A percentile compares a stretch with the other conserved stretches of the same genome.
These are phyloP conservation scores for Inosperma sp. DNA, from an alignment of 768 basidiomycete species.

Conservation along the genomic window DNA sequence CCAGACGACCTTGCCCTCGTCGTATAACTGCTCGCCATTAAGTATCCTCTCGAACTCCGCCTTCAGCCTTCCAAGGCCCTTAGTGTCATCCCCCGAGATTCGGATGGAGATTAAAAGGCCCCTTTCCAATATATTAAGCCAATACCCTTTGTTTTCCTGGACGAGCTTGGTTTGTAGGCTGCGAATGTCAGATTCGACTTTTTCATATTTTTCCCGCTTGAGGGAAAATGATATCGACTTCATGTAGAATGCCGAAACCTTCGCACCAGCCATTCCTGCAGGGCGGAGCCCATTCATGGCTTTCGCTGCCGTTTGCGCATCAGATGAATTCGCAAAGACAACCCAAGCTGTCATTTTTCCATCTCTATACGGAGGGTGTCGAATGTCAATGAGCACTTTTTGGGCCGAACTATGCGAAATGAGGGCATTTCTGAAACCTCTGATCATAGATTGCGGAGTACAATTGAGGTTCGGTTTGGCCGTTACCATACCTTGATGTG, in stretches of 20 bases:
- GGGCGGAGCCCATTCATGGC: conserved; percentile 46
- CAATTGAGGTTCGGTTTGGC: conserved; percentile 44
- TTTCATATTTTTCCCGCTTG: conserved; percentile 32
- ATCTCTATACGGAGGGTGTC: conserved; percentile 47
- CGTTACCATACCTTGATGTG: conserved; percentile 48
- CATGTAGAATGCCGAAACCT: conserved; percentile 49
- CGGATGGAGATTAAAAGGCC: conserved; percentile 34
- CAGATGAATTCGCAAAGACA: conserved; percentile 45
- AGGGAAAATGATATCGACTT: conserved; percentile 48
- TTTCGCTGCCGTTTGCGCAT: conserved; percentile 49
- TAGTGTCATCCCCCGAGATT: conserved; percentile 46
- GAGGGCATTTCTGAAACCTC: conserved; percentile 40
- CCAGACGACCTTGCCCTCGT: conserved; percentile 56
- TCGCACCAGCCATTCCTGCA: conserved; percentile 40
- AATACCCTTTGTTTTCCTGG: conserved; percentile 25
- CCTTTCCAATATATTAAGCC: conserved; percentile 21
- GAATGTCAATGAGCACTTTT: conserved; percentile 40
- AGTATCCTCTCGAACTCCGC: conserved; percentile 56
- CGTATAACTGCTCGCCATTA: conserved; percentile 53
- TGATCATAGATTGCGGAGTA: conserved; percentile 35
- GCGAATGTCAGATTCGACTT: conserved; percentile 42
- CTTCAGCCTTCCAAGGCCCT: conserved; percentile 53
- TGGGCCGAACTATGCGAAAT: conserved; percentile 24
- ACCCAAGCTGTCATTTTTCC: conserved; percentile 53
- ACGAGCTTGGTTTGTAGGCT: conserved; percentile 38